phyloP scores from a whole-genome alignment of 345 rosid species.

The Bruguiera parviflora region DNA sequence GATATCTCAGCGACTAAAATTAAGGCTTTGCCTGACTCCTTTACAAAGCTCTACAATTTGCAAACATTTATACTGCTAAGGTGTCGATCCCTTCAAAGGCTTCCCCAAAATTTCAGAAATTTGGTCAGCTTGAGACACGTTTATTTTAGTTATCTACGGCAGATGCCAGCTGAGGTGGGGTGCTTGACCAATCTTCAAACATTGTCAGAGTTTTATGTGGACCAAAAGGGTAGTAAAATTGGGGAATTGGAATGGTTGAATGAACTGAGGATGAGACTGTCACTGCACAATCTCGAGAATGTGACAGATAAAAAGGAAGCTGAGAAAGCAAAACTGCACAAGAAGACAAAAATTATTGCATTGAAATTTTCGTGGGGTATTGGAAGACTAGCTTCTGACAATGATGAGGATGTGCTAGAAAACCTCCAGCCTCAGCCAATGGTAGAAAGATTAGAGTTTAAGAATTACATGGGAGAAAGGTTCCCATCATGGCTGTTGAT shows the following conservation, averaged over 20 bases:
- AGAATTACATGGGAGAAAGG: constrained; percentile 2
- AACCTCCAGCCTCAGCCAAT: constrained; percentile 14
- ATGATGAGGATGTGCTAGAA: constrained; percentile 21
- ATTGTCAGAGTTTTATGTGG: constrained; percentile 8
- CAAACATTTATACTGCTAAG: constrained; percentile 1
- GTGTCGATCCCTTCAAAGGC: accelerated
- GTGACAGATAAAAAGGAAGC: constrained; percentile 18
- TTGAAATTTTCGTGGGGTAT: not conserved
- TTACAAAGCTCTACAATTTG: constrained; percentile 16
- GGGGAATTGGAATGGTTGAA: constrained; percentile 10
- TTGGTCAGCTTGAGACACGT: constrained; percentile 16
- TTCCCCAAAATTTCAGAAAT: constrained; percentile 7
- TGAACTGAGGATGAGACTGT: not conserved
- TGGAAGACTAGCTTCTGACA: not conserved
- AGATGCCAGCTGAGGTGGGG: constrained; percentile 14
- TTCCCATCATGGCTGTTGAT: not conserved
- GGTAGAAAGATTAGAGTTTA: constrained; percentile 9
- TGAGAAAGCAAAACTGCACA: constrained; percentile 3
- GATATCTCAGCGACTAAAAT: not conserved
- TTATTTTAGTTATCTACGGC: not conserved
- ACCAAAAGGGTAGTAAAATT: not conserved
- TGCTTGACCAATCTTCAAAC: constrained; percentile 3
- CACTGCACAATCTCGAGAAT: constrained; percentile 5
- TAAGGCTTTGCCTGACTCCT: constrained; percentile 16
- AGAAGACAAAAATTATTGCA: not conserved